These are phyloP conservation scores for Coemansia sp. DNA, from an alignment of 192 early-diverging fungal genomes.

Conservation along the genomic window DNA sequence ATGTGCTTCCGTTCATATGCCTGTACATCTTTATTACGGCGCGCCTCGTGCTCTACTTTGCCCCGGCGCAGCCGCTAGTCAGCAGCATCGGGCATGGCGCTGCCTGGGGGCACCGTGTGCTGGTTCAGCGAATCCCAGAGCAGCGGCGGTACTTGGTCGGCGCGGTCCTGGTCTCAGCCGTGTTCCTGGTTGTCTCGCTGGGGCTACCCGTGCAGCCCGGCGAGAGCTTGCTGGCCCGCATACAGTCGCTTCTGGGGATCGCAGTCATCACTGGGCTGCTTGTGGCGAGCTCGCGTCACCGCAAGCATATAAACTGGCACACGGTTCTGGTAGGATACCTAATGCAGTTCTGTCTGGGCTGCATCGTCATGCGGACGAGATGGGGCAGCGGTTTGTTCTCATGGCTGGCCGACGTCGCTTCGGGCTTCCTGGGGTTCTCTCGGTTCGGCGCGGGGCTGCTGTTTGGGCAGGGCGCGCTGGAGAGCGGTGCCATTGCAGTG, in stretches of 20 bases:
- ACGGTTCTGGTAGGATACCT: slow-evolving; percentile 64
- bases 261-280: slow-evolving; percentile 53
- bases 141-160: slow-evolving; percentile 21
- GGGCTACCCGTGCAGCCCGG: slow-evolving; percentile 36
- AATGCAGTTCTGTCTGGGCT: slow-evolving; percentile 71
- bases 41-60: slow-evolving; percentile 42
- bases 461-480: slow-evolving; percentile 41
- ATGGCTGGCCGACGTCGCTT: slow-evolving; percentile 57
- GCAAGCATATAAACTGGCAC: slow-evolving; percentile 64
- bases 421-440: slow-evolving; percentile 63
- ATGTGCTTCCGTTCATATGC: slow-evolving; percentile 41
- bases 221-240: slow-evolving; percentile 59
- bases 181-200: slow-evolving; percentile 51
- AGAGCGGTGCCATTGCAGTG: slow-evolving; percentile 57
- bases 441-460: slow-evolving; percentile 60
- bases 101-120: background rate
- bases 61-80: slow-evolving; percentile 17
- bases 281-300: slow-evolving; percentile 56
- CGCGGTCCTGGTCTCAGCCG: slow-evolving; percentile 14
- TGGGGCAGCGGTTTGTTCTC: slow-evolving; percentile 68
- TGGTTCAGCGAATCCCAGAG: slow-evolving; percentile 18
- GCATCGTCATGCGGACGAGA: slow-evolving; percentile 69
- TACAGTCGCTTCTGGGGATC: slow-evolving; percentile 72
- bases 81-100: slow-evolving; percentile 5
- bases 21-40: slow-evolving; percentile 52